A percentile compares a stretch with the other conserved stretches of the same genome.
These are phyloP conservation scores for Chrysochromulina tobinii DNA, from an alignment of 78 protist genomes.

Conservation along the genomic window DNA sequence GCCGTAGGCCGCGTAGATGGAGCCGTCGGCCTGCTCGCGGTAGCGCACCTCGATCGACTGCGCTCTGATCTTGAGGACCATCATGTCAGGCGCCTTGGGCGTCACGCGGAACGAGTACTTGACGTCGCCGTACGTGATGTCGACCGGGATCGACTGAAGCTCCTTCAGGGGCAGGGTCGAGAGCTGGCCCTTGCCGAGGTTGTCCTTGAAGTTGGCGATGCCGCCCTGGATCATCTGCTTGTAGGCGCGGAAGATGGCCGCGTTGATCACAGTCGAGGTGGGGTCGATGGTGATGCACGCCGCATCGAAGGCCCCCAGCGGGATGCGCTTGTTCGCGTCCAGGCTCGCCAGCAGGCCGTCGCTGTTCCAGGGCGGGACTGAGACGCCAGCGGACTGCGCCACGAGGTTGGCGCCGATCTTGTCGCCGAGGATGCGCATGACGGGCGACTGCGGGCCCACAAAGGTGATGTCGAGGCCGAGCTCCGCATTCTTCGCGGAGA, in stretches of 20 bases:
- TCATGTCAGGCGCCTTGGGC: constrained; percentile 39
- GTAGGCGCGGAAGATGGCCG: constrained; percentile 68
- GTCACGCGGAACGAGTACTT: constrained; percentile 52
- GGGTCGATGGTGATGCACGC: constrained; percentile 29
- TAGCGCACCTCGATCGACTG: constrained; percentile 32
- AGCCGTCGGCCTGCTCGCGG: constrained; percentile 78
- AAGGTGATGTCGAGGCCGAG: constrained; percentile 63
- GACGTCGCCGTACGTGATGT: constrained; percentile 60
- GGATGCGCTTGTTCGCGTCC: background rate
- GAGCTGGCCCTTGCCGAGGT: constrained; percentile 23
- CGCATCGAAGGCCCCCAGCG: constrained; percentile 17
- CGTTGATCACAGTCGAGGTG: constrained; percentile 68
- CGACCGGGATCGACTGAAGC: background rate
- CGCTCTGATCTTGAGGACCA: constrained; percentile 43
- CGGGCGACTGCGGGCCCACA: constrained; percentile 76
- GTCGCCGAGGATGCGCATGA: constrained; percentile 90
- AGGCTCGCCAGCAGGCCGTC: constrained; percentile 49
- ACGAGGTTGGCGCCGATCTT: constrained; percentile 93
- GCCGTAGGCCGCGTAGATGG: constrained; percentile 67
- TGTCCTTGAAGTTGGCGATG: background rate
- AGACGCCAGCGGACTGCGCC: constrained; percentile 91
- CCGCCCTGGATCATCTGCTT: background rate
- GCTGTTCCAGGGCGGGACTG: constrained; percentile 92
- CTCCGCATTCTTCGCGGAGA: background rate
- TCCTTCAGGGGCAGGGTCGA: constrained; percentile 4